Base-by-base conservation (phyloP, 306 rosid genomes). In the Vigna nakashimae region DNA sequence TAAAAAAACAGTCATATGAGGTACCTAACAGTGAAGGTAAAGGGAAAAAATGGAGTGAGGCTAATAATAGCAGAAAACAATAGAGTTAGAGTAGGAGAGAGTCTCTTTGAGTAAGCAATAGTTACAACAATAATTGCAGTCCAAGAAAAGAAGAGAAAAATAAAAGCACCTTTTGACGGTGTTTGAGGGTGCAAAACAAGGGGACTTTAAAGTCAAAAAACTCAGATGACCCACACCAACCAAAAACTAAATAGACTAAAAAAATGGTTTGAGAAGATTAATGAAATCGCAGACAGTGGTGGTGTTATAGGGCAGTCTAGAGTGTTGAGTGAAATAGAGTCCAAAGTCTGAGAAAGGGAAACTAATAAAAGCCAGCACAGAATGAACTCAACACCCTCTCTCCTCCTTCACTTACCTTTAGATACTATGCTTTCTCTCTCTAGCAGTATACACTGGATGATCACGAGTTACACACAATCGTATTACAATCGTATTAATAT, bases 161-260 rank as follows among this genome's bases (percentile, higher is more conserved):
- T 0, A 82, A 82, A 80, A 70, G 86, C 48, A 87, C 87, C 93
- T 87, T 92, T 83, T 67, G 57, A 83, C 79, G 51, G 52, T 30
- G 77, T 74, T 58, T 82, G 53, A 74, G 80, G 45, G 83, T 82
- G 90, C 78, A 71, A 85, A 87, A 73, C 72, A 65, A 77, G 84
- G n/a, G 73, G 74, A 26, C 70, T 65, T 57, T n/a, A 74, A 78
- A 89, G 89, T 89, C 73, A 81, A 82, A 77, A 77, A 79, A 78
- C 68, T 50, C 69, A 85, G 69, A 45, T 42, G 40, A 78, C 85
- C 83, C 86, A 76, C 88, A 55, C 70, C 73, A 5, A 32, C 20
- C 17, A 28, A 78, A 60, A 80, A 72, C 87, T 69, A 77, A 36
- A 79, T 50, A 56, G 15, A 65, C 22, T 2, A 42, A 65, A 40